Base-by-base conservation (phyloP, 225 moss, liverwort and hornwort genomes). In the Sphagnum tenellum region DNA sequence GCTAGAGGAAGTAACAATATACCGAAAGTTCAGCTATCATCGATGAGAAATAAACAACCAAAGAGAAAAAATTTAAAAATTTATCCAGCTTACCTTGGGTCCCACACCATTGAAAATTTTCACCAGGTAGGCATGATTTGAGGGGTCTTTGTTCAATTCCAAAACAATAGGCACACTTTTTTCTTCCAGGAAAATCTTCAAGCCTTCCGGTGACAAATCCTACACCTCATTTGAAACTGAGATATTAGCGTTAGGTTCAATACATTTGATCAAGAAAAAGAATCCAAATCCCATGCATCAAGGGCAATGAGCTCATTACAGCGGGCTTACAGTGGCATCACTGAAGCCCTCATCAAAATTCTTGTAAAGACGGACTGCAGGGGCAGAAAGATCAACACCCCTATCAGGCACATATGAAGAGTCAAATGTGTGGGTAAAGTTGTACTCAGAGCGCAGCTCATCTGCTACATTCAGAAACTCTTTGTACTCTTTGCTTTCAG, bases 111-210 rank as follows among this genome's bases (percentile, higher is more conserved):
- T 85, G 64, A 98, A 90, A 55, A 93, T 90, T 78, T 88, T 92
- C 62, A 87, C 67, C 7, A 98, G 81, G 65, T 81, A 87, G 65
- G 79, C 70, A 62, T 90, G 87, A 70, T 83, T 77, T 45, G 87
- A 90, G 61, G 87, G 85, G 13, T 88, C 80, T 82, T 82, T 93
- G 72, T 80, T 93, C 98, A 93, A 86, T 79, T 84, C 89, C 55
- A 86, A 89, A 29, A 98, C 77, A 69, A 85, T 79, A 5, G 82
- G 89, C 46, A 84, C 49, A 72, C 93, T 90, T 64, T 86, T 83
- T 69, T 74, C 87, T 46, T 89, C 81, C 3, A 98, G 61, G 52
- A 87, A 89, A 2, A 60, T 67, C 47, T 75, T 78, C 74, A 98
- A 78, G 12, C 73, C 90, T 66, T 76, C 80, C 68, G 76, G 74